Conservation (phyloP, 352 stramenopile species). For the Aphanomyces invadans region DNA sequence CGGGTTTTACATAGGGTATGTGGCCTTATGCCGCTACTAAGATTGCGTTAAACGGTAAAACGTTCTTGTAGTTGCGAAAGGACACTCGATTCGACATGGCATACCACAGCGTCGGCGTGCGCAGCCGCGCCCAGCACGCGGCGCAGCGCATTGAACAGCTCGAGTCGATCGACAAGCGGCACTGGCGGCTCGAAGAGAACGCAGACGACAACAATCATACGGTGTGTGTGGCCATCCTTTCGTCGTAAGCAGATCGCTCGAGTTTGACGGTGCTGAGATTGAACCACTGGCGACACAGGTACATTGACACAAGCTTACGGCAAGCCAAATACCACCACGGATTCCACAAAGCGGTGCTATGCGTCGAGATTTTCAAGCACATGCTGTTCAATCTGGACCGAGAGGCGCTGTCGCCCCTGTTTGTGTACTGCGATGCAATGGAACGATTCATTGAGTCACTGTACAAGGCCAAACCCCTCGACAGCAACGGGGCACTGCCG, state of each 20-base stretch:
- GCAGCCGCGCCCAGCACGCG: background rate
- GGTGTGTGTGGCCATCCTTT: background rate
- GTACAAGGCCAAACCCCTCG: background rate
- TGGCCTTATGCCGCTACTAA: background rate
- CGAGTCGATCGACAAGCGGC: slow-evolving; percentile 4
- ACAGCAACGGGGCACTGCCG: background rate
- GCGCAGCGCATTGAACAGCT: slow-evolving; percentile 7
- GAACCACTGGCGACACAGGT: background rate
- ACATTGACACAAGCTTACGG: background rate
- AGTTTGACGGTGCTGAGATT: background rate
- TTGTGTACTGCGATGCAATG: background rate
- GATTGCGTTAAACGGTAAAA: background rate
- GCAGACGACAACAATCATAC: slow-evolving; percentile 1
- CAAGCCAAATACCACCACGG: slow-evolving; percentile 12
- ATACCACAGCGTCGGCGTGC: background rate
- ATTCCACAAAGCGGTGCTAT: slow-evolving; percentile 8
- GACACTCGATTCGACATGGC: background rate
- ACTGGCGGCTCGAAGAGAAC: slow-evolving; percentile 15
- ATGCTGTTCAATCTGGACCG: slow-evolving; percentile 8
- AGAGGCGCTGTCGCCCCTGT: background rate
- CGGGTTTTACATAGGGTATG: background rate
- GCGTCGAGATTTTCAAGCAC: slow-evolving; percentile 9
- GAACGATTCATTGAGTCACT: background rate
- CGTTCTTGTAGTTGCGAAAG: background rate
- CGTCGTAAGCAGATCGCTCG: background rate